phyloP scores from a whole-genome alignment of 2,329 filamentous ascomycete genomes.

The Aschersonia sp. region DNA sequence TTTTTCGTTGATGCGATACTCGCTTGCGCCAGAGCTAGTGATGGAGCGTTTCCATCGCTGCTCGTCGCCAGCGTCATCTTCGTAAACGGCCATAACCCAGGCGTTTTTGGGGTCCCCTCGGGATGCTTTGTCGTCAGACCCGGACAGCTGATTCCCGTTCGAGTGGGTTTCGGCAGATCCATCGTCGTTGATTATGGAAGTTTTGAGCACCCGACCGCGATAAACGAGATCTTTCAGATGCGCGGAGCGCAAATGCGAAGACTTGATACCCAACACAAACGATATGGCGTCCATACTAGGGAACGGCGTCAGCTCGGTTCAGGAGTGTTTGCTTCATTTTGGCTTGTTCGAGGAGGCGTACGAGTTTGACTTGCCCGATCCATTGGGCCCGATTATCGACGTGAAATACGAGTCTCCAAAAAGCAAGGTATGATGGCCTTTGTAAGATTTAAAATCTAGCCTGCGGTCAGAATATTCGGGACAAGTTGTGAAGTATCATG shows the following conservation, averaged over 20 bases:
- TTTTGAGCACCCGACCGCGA: conserved; percentile 82
- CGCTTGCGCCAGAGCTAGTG: conserved; percentile 73
- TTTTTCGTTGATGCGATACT: conserved; percentile 93
- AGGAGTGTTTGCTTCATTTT: background rate
- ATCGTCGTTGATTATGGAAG: conserved; percentile 83
- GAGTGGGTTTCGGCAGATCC: conserved; percentile 57
- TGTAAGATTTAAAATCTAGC: conserved; percentile 97
- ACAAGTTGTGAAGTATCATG: background rate
- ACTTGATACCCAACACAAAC: conserved; percentile 96
- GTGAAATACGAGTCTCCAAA: conserved; percentile 99
- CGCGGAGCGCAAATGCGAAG: conserved; percentile 87
- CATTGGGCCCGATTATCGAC: conserved; percentile 98
- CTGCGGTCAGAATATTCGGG: background rate
- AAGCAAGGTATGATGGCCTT: conserved; percentile 83
- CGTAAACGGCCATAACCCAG: conserved; percentile 99
- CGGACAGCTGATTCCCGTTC: conserved; percentile 45
- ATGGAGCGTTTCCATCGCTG: conserved; percentile 94
- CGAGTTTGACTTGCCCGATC: conserved; percentile 98
- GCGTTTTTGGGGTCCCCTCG: conserved; percentile 80
- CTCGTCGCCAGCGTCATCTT: conserved; percentile 89
- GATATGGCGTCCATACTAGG: conserved; percentile 95
- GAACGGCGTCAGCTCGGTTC: background rate
- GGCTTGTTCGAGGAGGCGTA: conserved; percentile 26
- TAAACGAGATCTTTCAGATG: conserved; percentile 93
- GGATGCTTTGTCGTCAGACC: conserved; percentile 48